Percentiles rank a stretch among this genome's conserved stretches.
Evolutionary conservation across 2,329 filamentous ascomycete genomes (phyloP).

Genomic region (Lasiodiplodia hormozganensis): DNA sequence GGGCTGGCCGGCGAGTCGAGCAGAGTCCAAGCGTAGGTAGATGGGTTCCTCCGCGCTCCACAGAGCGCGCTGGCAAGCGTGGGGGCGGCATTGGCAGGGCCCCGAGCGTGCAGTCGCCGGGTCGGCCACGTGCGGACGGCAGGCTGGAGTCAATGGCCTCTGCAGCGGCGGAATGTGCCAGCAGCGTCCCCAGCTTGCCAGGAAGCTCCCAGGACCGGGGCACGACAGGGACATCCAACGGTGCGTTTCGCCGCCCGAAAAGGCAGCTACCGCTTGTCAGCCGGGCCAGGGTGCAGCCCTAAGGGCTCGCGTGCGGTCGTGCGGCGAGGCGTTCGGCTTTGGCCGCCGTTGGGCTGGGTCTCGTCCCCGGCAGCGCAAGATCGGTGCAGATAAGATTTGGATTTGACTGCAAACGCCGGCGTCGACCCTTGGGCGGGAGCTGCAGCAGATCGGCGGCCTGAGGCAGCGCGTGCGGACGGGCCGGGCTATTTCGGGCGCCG

Average conservation of each 20-base stretch:
- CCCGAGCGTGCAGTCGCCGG: neutral
- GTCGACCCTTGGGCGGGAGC: constrained; percentile 3
- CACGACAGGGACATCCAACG: constrained; percentile 1
- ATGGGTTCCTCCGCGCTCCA: neutral
- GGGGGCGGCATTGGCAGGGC: neutral
- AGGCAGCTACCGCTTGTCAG: constrained; percentile 9
- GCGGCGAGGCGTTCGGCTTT: neutral
- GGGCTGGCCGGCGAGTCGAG: constrained; percentile 4
- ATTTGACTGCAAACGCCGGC: constrained; percentile 5
- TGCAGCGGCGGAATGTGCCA: constrained; percentile 6
- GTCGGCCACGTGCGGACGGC: constrained; percentile 14
- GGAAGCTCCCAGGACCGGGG: neutral
- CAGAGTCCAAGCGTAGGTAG: constrained; percentile 11
- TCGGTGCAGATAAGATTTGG: constrained; percentile 21
- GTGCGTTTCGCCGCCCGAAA: neutral
- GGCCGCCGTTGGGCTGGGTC: neutral
- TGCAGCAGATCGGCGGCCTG: constrained; percentile 14
- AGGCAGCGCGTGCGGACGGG: neutral
- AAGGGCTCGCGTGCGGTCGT: neutral
- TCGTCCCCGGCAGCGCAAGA: neutral
- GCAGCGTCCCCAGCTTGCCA: neutral
- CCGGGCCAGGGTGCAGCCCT: constrained; percentile 5
- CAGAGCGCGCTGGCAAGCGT: neutral
- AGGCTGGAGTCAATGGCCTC: neutral
- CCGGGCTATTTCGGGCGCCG: constrained; percentile 12